Base-by-base conservation (phyloP, 2,329 filamentous ascomycete species). In the Coccinonectria pachysandricola region DNA sequence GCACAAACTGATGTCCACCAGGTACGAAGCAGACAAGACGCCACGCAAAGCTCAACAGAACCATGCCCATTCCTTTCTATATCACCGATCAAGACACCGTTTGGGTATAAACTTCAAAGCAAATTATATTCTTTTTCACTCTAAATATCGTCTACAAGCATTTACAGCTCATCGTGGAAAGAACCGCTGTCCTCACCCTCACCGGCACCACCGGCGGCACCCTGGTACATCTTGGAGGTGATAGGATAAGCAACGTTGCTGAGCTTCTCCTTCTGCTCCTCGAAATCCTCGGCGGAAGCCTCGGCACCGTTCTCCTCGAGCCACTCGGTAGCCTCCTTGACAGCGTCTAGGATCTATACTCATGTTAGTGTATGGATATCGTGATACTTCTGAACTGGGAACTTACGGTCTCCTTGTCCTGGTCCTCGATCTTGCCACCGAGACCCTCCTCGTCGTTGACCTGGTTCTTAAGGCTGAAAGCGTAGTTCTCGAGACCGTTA, bases 241-340 rank as follows among this genome's bases (percentile, higher is more conserved):
- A 98, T 98, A 45, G 91, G 91, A 68, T 96, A 95, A 28, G 91
- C 91, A 41, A 95, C 83, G 59, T 82, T 81, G 49, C 83, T 92
- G 45, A 98, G 75, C 75, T 95, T 95, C 81, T 98, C 88, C 72
- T 92, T 94, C 71, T 96, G 88, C 75, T 98, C 91, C 63, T 95
- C 87, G 50, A 96, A 95, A 68, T 96, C 91, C 68, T 95, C 88
- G 34, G 85, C 71, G 44, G 69, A 75, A 40, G 91, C 91, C 27
- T 80, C 79, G 43, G 79, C 75, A 43, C 75, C 83, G 64, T 95
- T 92, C 74, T 93, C 85, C 48, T 95, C 87, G 34, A 98, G 79
- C 91, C 91, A 98, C 59, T 95, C 87, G 48, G 79, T 79, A 39
- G 85, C 69, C 69, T 98, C 91, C 81, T 96, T 96, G 65, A 98